These are phyloP conservation scores for Protoeuglena noctilucae DNA, from an alignment of 139 green algal species.

Conservation along the genomic window DNA sequence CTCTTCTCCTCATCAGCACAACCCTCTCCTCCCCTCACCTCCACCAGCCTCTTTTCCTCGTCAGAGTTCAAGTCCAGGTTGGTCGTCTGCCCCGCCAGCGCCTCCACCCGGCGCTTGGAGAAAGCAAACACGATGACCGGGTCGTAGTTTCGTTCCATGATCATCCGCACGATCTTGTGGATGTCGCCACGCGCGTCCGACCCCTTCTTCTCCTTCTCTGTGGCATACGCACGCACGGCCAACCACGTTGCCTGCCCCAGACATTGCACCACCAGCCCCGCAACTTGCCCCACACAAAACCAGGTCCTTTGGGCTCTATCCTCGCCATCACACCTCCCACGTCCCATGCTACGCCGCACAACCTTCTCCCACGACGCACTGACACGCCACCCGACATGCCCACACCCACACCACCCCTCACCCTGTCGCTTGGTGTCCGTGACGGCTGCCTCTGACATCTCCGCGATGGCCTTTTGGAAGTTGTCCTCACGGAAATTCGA, in stretches of 20 bases:
- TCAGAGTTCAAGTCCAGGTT: slow-evolving; percentile 22
- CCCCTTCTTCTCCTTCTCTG: slow-evolving; percentile 18
- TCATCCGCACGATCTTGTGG: slow-evolving; percentile 78
- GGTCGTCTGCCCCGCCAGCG: slow-evolving; percentile 26
- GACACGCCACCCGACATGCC: too few relatives aligned
- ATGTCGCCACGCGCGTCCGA: slow-evolving; percentile 62
- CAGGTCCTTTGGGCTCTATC: not conserved
- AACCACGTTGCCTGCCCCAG: slow-evolving; percentile 5
- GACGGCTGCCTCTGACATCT: slow-evolving; percentile 16
- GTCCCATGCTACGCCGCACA: slow-evolving; percentile 8
- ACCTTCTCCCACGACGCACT: too few relatives aligned
- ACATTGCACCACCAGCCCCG: not conserved
- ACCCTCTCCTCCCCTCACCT: slow-evolving; percentile 8
- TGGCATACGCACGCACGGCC: not conserved
- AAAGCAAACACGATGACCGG: slow-evolving; percentile 72
- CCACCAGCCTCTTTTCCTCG: slow-evolving; percentile 35
- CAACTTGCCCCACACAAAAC: not conserved
- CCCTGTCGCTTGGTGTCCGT: slow-evolving; percentile 6
- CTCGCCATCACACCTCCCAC: not conserved
- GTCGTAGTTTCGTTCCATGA: slow-evolving; percentile 68
- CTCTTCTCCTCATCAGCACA: not conserved
- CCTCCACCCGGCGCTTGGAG: slow-evolving; percentile 51
- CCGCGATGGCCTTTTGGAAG: slow-evolving; percentile 42
- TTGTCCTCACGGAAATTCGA: slow-evolving; percentile 45
- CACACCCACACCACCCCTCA: too few relatives aligned